Percentiles rank a stretch among this genome's conserved stretches.
Conservation (phyloP, 2,329 filamentous ascomycete species). For the Periconia sp. region DNA sequence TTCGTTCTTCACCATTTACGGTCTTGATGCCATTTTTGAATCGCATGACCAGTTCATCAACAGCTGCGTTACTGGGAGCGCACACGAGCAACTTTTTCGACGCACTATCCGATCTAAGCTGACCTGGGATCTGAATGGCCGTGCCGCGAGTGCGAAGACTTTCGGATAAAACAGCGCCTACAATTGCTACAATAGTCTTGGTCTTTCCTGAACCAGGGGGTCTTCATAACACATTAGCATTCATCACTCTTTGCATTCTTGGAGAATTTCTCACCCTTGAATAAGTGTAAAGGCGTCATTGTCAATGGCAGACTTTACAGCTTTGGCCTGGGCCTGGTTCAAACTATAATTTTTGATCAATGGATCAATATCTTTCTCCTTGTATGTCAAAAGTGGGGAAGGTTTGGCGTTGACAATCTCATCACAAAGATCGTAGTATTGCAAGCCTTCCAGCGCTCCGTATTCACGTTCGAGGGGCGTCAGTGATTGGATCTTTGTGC, state of each 20-base stretch:
- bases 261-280: constrained; percentile 64
- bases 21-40: constrained; percentile 86
- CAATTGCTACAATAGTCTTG: constrained; percentile 96
- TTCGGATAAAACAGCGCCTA: constrained; percentile 77
- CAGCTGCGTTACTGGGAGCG: constrained; percentile 96
- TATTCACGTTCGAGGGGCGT: constrained; percentile 95
- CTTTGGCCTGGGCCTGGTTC: constrained; percentile 86
- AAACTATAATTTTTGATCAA: constrained; percentile 78
- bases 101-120: constrained; percentile 34
- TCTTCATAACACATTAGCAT: constrained; percentile 46
- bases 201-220: constrained; percentile 97
- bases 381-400: constrained; percentile 82
- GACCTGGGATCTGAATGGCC: constrained; percentile 45
- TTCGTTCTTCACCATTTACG: constrained; percentile 68
- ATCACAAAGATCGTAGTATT: constrained; percentile 94
- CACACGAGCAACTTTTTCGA: constrained; percentile 91
- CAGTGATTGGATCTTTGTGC: constrained; percentile 86
- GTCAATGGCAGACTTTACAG: constrained; percentile 86
- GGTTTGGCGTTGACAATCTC: constrained; percentile 89
- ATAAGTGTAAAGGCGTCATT: constrained; percentile 98
- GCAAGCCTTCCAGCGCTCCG: constrained; percentile 82
- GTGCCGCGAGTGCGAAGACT: constrained; percentile 54
- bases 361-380: constrained; percentile 68
- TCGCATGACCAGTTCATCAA: constrained; percentile 92
- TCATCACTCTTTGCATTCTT: not conserved